These are phyloP conservation scores for Polygonum maritimum DNA, from an alignment of 148 eudicot genomes.

Conservation along the genomic window DNA sequence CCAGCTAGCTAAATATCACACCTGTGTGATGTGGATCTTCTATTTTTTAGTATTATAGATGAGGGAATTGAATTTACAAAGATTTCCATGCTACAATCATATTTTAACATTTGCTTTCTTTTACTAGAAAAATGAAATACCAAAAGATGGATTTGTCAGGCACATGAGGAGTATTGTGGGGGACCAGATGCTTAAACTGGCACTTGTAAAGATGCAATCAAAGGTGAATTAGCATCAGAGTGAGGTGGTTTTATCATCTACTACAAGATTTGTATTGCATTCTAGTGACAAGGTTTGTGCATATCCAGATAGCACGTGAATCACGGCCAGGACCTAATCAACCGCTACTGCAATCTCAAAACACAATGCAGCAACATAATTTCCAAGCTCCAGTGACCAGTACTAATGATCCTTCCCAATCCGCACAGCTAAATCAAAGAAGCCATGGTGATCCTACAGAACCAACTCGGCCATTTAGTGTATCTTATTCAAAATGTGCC, in stretches of 20 bases:
- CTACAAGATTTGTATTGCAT: not conserved
- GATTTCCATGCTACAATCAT: not conserved
- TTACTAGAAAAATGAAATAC: slow-evolving; percentile 74
- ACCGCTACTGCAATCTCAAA: slow-evolving; percentile 35
- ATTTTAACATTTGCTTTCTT: not conserved
- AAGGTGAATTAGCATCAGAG: slow-evolving; percentile 30
- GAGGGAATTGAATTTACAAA: not conserved
- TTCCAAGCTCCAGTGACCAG: slow-evolving; percentile 19
- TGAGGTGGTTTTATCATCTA: not conserved
- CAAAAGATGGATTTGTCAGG: slow-evolving; percentile 72
- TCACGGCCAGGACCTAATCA: slow-evolving; percentile 31
- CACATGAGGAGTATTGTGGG: slow-evolving; percentile 78
- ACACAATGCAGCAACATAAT: slow-evolving; percentile 31
- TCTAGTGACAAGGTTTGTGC: not conserved
- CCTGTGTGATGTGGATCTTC: not conserved
- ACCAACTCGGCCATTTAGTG: slow-evolving; percentile 18
- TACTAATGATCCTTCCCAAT: slow-evolving; percentile 35
- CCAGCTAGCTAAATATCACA: not conserved
- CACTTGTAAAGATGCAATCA: slow-evolving; percentile 62
- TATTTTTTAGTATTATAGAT: not conserved
- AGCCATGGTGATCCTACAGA: slow-evolving; percentile 22
- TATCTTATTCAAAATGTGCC: slow-evolving; percentile 26
- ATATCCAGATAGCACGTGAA: slow-evolving; percentile 27
- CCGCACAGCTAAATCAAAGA: slow-evolving; percentile 28
- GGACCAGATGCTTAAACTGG: slow-evolving; percentile 88